Base-by-base conservation (phyloP, 768 basidiomycete genomes). In the Hericium coralloides region DNA sequence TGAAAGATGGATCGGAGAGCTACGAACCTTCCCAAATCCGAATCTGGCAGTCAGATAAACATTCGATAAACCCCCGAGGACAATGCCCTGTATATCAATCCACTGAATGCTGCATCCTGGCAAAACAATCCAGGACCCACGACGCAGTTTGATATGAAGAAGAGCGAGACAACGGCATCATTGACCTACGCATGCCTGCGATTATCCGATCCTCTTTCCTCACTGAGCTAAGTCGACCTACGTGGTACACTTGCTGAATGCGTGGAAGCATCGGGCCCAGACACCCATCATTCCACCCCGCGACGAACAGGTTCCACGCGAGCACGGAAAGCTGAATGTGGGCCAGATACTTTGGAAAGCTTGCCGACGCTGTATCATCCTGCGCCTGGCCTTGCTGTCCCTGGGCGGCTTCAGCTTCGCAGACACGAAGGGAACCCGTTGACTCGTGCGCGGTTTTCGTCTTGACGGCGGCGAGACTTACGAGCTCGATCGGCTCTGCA, bases 201-300 rank as follows among this genome's bases (percentile, higher is more conserved):
- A n/a, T n/a, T n/a, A n/a, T n/a, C n/a, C n/a, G n/a, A n/a, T n/a
- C n/a, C n/a, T n/a, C n/a, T n/a, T n/a, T n/a, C n/a, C n/a, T n/a
- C n/a, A n/a, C n/a, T n/a, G n/a, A n/a, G n/a, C n/a, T n/a, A n/a
- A n/a, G n/a, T n/a, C n/a, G 25, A 20, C 58, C 7, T 18, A 60
- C 79, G 62, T 73, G 71, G 65, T 79, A 80, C 66, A 79, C 76
- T 9, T 69, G 67, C 66, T 87, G 88, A 51, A 92, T 83, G 10
- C 81, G 76, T 2, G 87, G 89, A 5, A 92, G 69, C 18, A 93
- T 69, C 1, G 90, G 88, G 2, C 90, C 90, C 15, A 80, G 80
- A 0, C 82, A 77, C 15, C 83, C 84, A 39, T 53, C 52, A 38
- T 53, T 53, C 52, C 52, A 53, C 22, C 52, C 52, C 25, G 52